Conservation (phyloP, 257 asterid species). For the Fraxinus americana region DNA sequence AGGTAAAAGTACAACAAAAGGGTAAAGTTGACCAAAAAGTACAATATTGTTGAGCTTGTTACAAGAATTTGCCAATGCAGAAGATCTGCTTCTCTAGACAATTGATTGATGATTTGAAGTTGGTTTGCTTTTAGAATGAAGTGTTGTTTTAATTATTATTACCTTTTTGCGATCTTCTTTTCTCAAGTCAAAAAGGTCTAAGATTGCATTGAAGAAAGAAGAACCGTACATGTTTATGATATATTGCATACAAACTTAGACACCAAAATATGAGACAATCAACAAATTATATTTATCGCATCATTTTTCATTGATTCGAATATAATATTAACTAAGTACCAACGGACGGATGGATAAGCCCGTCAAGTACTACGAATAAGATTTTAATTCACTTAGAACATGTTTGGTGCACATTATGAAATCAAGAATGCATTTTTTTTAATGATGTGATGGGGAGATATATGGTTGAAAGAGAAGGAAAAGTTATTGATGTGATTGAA, state of each 20-base stretch:
- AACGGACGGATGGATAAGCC: too few species aligned
- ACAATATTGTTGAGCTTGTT: constrained; percentile 23
- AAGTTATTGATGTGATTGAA: too few species aligned
- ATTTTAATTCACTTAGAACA: not conserved
- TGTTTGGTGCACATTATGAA: too few species aligned
- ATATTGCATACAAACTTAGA: too few species aligned
- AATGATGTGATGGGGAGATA: too few species aligned
- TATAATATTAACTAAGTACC: too few species aligned
- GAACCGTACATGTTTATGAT: not conserved
- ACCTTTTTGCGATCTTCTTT: constrained; percentile 32
- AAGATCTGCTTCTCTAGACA: constrained; percentile 16
- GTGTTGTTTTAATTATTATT: constrained; percentile 22
- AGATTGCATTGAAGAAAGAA: constrained; percentile 32
- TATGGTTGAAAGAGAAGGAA: too few species aligned
- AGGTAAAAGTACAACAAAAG: not conserved
- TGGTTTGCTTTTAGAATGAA: constrained; percentile 25
- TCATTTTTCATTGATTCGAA: not conserved
- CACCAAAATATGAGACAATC: not conserved
- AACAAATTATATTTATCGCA: too few species aligned
- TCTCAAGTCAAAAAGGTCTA: constrained; percentile 35
- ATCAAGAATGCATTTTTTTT: too few species aligned
- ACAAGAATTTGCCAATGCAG: constrained; percentile 10
- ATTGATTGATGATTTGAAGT: constrained; percentile 31
- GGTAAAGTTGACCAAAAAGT: constrained; percentile 16
- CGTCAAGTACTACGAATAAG: too few species aligned